phyloP scores from a whole-genome alignment of 164 flowering plant genomes.

The Aristolochia californica region DNA sequence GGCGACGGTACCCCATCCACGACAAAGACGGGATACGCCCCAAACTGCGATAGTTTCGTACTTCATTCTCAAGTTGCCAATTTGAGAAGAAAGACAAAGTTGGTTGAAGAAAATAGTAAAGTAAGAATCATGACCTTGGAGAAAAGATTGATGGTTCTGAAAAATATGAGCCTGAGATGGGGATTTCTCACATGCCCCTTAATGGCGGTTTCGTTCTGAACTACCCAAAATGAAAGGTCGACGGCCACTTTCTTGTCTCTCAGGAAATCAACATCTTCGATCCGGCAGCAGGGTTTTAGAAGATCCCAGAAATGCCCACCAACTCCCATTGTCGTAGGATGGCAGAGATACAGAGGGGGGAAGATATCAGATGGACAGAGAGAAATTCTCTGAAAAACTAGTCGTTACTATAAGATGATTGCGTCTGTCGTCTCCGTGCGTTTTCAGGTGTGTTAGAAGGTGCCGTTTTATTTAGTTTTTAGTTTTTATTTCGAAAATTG shows the following conservation, averaged over 20 bases:
- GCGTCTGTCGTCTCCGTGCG: too few species aligned
- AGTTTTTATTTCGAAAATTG: too few species aligned
- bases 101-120: not conserved
- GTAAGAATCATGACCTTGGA: constrained; percentile 42
- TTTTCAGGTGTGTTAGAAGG: too few species aligned
- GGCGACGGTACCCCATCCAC: constrained; percentile 81
- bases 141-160: constrained; percentile 76
- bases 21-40: constrained; percentile 87
- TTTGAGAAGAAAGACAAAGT: not conserved
- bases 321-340: constrained; percentile 44
- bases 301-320: constrained; percentile 83
- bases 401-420: too few species aligned
- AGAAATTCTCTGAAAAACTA: too few species aligned
- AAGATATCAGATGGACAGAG: too few species aligned
- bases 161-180: constrained; percentile 70
- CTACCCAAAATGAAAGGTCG: constrained; percentile 85
- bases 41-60: constrained; percentile 42
- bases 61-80: not conserved
- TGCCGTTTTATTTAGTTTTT: too few species aligned
- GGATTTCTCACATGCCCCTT: constrained; percentile 43
- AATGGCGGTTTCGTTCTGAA: constrained; percentile 75
- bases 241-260: constrained; percentile 82
- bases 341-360: not conserved
- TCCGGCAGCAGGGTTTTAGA: constrained; percentile 63
- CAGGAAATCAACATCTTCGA: constrained; percentile 52